Evolutionary conservation across 805 yeast species (phyloP).

Genomic region (Wickerhamiella dianesei): DNA sequence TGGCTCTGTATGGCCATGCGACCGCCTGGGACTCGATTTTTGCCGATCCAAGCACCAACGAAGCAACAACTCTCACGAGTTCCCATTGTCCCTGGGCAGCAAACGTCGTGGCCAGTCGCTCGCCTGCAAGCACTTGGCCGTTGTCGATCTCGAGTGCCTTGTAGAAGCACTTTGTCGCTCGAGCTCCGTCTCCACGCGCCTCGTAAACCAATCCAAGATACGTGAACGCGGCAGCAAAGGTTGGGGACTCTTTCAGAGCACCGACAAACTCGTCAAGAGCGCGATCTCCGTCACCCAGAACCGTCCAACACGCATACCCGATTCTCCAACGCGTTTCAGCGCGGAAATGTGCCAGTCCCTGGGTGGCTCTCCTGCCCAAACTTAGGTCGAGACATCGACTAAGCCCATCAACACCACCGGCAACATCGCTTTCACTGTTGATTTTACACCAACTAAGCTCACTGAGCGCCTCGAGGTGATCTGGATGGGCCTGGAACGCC

Average conservation of each 20-base stretch:
- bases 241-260: constrained; percentile 50
- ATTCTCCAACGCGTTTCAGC: constrained; percentile 60
- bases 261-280: constrained; percentile 37
- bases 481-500: constrained; percentile 38
- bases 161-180: constrained; percentile 77
- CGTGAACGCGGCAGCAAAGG: constrained; percentile 68
- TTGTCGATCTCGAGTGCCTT: constrained; percentile 82
- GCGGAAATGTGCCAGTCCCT: constrained; percentile 39
- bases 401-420: constrained; percentile 33
- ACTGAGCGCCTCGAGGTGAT: constrained; percentile 44
- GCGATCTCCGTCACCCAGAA: constrained; percentile 26
- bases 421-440: constrained; percentile 33
- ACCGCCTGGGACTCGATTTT: constrained; percentile 17
- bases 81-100: constrained; percentile 67
- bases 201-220: constrained; percentile 65
- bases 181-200: constrained; percentile 39
- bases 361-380: constrained; percentile 1
- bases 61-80: constrained; percentile 60
- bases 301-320: constrained; percentile 40
- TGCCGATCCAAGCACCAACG: constrained; percentile 51
- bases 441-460: constrained; percentile 74
- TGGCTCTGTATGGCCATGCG: constrained; percentile 76
- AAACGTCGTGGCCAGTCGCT: constrained; percentile 55
- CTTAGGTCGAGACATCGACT: constrained; percentile 23
- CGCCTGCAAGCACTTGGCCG: constrained; percentile 62